Evolutionary conservation across 345 rosid species (phyloP), one percentile per base, ranked within the genome.

Genomic region (Moricandia moricandioides): DNA sequence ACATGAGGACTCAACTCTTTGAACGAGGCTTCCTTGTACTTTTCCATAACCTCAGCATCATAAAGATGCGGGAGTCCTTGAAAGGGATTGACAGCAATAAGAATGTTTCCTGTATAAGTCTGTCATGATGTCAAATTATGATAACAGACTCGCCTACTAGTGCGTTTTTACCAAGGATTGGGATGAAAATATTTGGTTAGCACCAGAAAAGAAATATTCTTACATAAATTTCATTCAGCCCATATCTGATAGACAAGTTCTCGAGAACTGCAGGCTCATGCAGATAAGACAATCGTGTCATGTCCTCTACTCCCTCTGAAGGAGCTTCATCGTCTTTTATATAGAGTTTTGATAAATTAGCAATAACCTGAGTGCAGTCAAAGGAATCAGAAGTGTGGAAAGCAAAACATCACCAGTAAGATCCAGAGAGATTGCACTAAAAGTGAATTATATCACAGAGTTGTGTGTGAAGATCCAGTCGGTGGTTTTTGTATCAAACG

Each of bases 41-140:
- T 79, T 14, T 84, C 87, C 98, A 93, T 93, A 75, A 77, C 69
- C 33, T 33, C 3, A 40, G 67, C 34, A 72, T 88, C 96, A 68
- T 90, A 86, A 8, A 88, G 73, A 65, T 81, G 72, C 5, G 88
- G 65, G 55, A 91, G 88, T 64, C 84, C 81, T 91, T 87, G 91
- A 78, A 94, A 94, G 35, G 98, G 98, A 79, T 94, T 94, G 83
- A 94, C 77, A 67, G 98, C 95, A 39, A 91, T 88, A 63, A 94
- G 95, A 83, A 94, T 91, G 80, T 89, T 86, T 68, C 98, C 98
- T 26, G 85, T 84, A 78, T 87, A 91, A 69, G 97, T 86, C 97
- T 94, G 88, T 82, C 85, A 85, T 63, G 80, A 84, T 79, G 78
- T 80, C 84, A 78, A 85, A 74, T 84, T 34, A 79, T 83, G 78